Percentiles rank a stretch among this genome's conserved stretches.
These are phyloP conservation scores for Diaporthe capsici DNA, from an alignment of 2,329 filamentous ascomycete genomes.

Conservation along the genomic window DNA sequence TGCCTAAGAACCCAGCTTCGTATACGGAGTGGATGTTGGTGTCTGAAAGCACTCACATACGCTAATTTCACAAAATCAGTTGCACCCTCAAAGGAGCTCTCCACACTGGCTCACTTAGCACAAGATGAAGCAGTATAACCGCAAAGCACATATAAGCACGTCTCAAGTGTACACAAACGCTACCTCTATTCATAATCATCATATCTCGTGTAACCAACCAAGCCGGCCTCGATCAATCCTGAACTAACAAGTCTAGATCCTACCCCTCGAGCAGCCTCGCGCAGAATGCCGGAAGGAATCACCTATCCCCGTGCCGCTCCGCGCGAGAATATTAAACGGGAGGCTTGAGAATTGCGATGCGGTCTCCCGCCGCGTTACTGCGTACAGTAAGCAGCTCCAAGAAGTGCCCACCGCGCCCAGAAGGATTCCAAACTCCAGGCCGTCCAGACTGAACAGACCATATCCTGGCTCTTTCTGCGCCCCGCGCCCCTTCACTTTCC, in stretches of 20 bases:
- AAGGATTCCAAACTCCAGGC: slow-evolving; percentile 1
- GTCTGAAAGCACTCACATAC: background rate
- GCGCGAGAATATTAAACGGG: background rate
- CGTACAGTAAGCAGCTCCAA: background rate
- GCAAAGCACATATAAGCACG: no score
- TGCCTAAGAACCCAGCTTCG: background rate
- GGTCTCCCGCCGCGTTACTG: background rate
- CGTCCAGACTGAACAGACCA: background rate
- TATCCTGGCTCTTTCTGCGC: background rate
- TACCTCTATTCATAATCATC: slow-evolving; percentile 16
- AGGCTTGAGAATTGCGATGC: background rate
- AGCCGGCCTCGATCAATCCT: background rate
- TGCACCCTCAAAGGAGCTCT: background rate
- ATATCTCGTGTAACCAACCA: slow-evolving; percentile 5
- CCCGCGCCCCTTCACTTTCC: background rate
- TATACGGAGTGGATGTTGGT: background rate
- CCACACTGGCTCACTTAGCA: background rate
- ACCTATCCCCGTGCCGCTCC: background rate
- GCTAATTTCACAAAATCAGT: background rate
- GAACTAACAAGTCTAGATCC: background rate
- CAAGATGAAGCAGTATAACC: background rate
- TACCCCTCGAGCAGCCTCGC: no score
- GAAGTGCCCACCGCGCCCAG: background rate
- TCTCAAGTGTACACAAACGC: background rate
- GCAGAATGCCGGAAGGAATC: background rate